A percentile compares a stretch with the other conserved stretches of the same genome.
Evolutionary conservation across 1,284 basidiomycete species (phyloP).

Genomic region (Puccinia horiana): DNA sequence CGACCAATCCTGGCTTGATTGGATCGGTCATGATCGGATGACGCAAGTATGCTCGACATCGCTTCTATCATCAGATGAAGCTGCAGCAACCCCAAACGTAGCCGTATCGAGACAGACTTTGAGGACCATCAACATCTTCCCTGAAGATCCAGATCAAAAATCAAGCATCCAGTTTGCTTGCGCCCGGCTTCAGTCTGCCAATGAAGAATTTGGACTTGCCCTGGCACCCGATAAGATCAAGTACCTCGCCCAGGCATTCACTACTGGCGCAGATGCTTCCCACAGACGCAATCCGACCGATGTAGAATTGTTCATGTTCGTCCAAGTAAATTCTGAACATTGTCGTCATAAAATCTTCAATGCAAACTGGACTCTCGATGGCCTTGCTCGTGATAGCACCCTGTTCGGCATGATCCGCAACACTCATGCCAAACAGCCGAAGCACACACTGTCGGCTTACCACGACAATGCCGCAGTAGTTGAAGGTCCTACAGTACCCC

Average conservation of each 20-base stretch:
- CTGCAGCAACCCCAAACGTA: slow-evolving; percentile 63
- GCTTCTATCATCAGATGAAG: slow-evolving; percentile 70
- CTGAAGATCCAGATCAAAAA: slow-evolving; percentile 61
- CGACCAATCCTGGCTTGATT: slow-evolving; percentile 26
- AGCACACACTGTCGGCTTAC: slow-evolving; percentile 85
- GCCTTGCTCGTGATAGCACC: slow-evolving; percentile 68
- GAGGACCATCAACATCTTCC: slow-evolving; percentile 35
- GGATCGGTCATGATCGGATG: slow-evolving; percentile 85
- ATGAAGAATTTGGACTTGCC: slow-evolving; percentile 83
- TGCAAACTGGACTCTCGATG: slow-evolving; percentile 90
- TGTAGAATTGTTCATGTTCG: slow-evolving; percentile 99
- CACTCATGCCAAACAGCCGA: slow-evolving; percentile 65
- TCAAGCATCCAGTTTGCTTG: slow-evolving; percentile 52
- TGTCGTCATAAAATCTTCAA: slow-evolving; percentile 99
- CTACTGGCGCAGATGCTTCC: slow-evolving; percentile 59
- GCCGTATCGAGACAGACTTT: not conserved
- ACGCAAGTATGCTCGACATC: slow-evolving; percentile 71
- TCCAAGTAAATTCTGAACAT: slow-evolving; percentile 99
- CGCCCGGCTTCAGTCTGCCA: slow-evolving; percentile 72
- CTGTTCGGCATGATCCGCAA: slow-evolving; percentile 98
- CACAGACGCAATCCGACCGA: slow-evolving; percentile 83
- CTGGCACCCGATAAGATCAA: slow-evolving; percentile 86
- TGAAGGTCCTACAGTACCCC: slow-evolving; percentile 70
- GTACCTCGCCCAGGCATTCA: slow-evolving; percentile 87
- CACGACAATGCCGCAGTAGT: slow-evolving; percentile 98